Percentiles rank a stretch among this genome's conserved stretches.
These are phyloP conservation scores for Globisporangium uncinulatum DNA, from an alignment of 352 stramenopile species.

Conservation along the genomic window DNA sequence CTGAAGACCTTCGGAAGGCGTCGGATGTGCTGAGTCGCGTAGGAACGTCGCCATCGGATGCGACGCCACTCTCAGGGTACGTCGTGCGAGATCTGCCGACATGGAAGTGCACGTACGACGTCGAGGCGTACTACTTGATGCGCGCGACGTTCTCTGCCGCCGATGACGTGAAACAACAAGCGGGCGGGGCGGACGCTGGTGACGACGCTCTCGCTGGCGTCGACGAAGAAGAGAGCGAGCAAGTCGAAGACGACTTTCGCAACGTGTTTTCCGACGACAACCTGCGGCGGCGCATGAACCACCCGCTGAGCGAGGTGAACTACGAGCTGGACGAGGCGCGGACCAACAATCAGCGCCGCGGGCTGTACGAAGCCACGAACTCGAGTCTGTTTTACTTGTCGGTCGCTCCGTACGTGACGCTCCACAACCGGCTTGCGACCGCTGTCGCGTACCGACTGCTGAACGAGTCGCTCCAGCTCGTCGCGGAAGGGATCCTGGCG, in stretches of 20 bases:
- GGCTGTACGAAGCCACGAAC: conserved; percentile 79
- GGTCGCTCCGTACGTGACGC: conserved; percentile 74
- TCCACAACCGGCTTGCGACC: conserved; percentile 80
- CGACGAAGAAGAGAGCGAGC: conserved; percentile 56
- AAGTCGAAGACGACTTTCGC: conserved; percentile 77
- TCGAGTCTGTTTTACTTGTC: conserved; percentile 82
- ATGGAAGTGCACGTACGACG: conserved; percentile 87
- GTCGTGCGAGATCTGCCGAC: conserved; percentile 79
- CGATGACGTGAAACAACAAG: conserved; percentile 31
- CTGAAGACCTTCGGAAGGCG: conserved; percentile 58
- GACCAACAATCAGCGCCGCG: conserved; percentile 64
- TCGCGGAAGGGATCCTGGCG: conserved; percentile 81
- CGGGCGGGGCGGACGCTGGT: conserved; percentile 5
- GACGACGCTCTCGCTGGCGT: conserved; percentile 22
- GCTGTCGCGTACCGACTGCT: conserved; percentile 81
- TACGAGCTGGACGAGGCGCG: conserved; percentile 79
- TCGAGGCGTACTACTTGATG: conserved; percentile 86
- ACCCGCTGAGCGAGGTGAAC: conserved; percentile 65
- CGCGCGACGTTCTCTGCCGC: conserved; percentile 68
- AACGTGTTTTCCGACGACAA: conserved; percentile 59
- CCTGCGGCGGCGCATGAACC: conserved; percentile 39
- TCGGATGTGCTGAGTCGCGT: conserved; percentile 22
- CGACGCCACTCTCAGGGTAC: conserved; percentile 62
- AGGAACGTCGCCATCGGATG: conserved; percentile 21
- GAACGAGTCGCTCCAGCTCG: conserved; percentile 75